phyloP scores from a whole-genome alignment of 23 red algal species.

The Agarophyton chilense region DNA sequence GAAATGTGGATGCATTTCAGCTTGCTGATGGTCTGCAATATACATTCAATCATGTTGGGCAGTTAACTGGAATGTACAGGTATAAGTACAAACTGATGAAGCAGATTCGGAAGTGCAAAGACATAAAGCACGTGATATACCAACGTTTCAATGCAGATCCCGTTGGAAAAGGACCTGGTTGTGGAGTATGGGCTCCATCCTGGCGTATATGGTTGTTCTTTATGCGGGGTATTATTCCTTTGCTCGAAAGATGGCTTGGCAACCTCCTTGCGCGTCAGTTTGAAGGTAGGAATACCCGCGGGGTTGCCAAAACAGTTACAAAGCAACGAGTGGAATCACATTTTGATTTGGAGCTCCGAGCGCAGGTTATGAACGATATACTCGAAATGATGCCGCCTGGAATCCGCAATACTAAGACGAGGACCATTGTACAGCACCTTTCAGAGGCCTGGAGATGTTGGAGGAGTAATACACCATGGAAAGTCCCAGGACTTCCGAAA shows the following conservation, averaged over 20 bases:
- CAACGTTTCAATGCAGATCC: conserved; percentile 90
- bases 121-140: conserved; percentile 98
- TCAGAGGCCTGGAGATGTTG: conserved; percentile 97
- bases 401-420: conserved; percentile 69
- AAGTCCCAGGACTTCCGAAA: conserved; percentile 82
- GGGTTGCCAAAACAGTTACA: conserved; percentile 91
- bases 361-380: conserved; percentile 86
- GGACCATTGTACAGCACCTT: conserved; percentile 88
- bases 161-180: conserved; percentile 93
- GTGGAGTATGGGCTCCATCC: conserved; percentile 90
- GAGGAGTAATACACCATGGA: conserved; percentile 98
- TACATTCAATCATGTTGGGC: conserved; percentile 91
- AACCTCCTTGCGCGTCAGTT: conserved; percentile 98
- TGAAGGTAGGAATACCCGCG: conserved; percentile 84
- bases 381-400: conserved; percentile 96
- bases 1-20: conserved; percentile 94
- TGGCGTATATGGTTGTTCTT: conserved; percentile 98
- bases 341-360: conserved; percentile 93
- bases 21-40: conserved; percentile 97
- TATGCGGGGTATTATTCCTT: conserved; percentile 92
- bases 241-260: conserved; percentile 97
- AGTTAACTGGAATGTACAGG: conserved; percentile 98
- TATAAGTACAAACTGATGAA: conserved; percentile 99
- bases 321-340: conserved; percentile 97
- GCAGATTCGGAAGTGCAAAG: conserved; percentile 95